Evolutionary conservation across 208 protist genomes (phyloP), one percentile per base, ranked within the genome.

Genomic region (Crithidia fasciculata): DNA sequence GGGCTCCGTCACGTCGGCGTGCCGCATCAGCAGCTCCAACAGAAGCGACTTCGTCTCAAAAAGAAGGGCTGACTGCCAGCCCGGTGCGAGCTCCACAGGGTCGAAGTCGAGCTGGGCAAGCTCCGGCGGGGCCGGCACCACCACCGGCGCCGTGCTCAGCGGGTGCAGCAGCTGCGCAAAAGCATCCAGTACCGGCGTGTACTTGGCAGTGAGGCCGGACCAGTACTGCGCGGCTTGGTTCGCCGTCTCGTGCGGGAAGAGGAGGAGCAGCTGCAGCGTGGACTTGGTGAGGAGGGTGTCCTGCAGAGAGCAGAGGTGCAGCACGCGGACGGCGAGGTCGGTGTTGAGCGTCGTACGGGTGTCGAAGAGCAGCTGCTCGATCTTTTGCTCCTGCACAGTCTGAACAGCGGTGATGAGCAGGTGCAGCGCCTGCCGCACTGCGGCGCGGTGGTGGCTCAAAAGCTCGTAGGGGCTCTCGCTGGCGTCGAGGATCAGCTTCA

Each of bases 1-100:
- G 12, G 78, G 84, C 79, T 85, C 77, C 9, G 72, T 74, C 37
- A 79, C 68, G 7, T 77, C 56, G 5, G 89, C 87, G 73, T 95
- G 82, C 52, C 83, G 69, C 71, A 93, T 93, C 28, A 97, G 82
- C 43, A 97, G 77, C 71, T 97, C 89, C 18, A 97, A 69, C 61
- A 95, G 75, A n/a, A 93, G 80, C 15, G 84, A 87, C 67, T 90
- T 90, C 7, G 80, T 89, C 19, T 87, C 83, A 2, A 71, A 76
- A 16, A 82, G 67, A 43, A 84, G 43, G 40, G 72, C 71, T 2
- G 61, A 53, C 8, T 62, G 40, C 68, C 76, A 78, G 18, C 74
- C 60, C 2, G 72, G 73, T 39, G 74, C 67, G n/a, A 81, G 45
- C 55, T 77, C 75, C 10, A 40, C 72, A 0, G 76, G 65, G 47